Percentiles rank a stretch among this genome's conserved stretches.
Conservation (phyloP, 2,329 filamentous ascomycete genomes). For the Paraphoma sp. region DNA sequence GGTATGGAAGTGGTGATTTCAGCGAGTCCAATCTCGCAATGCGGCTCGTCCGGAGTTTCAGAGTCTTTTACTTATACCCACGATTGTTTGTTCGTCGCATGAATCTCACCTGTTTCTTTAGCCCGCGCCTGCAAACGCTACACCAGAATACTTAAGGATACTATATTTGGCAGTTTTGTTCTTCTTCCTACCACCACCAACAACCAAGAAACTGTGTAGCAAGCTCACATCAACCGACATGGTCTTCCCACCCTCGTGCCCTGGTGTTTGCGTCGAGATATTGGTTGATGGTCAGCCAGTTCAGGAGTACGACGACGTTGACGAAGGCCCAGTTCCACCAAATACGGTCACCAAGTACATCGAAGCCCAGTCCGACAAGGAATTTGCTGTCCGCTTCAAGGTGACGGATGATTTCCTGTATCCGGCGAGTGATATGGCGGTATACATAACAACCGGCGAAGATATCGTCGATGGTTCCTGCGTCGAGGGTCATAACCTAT, state of each 20-base stretch:
- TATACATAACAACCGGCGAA: too few relatives aligned
- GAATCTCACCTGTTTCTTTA: background rate
- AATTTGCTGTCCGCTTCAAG: background rate
- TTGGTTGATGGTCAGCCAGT: slow-evolving; percentile 5
- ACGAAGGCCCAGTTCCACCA: background rate
- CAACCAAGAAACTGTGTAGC: background rate
- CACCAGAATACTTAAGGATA: background rate
- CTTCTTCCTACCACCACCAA: background rate
- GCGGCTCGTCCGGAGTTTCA: too few relatives aligned
- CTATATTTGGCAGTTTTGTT: background rate
- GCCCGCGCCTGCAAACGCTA: background rate
- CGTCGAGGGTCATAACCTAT: too few relatives aligned
- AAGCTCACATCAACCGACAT: background rate
- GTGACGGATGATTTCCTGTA: background rate
- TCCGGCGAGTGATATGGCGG: background rate
- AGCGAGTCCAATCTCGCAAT: too few relatives aligned
- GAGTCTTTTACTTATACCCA: background rate
- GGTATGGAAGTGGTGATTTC: too few relatives aligned
- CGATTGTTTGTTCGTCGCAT: background rate
- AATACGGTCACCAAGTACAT: slow-evolving; percentile 5
- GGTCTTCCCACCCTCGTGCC: background rate
- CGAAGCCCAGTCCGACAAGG: background rate
- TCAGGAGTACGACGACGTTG: slow-evolving; percentile 5
- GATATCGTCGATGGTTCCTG: too few relatives aligned
- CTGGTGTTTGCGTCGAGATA: slow-evolving; percentile 11